Evolutionary conservation across 202 grass and related monocot species (phyloP).

Genomic region (Miscanthus sacchariflorus): DNA sequence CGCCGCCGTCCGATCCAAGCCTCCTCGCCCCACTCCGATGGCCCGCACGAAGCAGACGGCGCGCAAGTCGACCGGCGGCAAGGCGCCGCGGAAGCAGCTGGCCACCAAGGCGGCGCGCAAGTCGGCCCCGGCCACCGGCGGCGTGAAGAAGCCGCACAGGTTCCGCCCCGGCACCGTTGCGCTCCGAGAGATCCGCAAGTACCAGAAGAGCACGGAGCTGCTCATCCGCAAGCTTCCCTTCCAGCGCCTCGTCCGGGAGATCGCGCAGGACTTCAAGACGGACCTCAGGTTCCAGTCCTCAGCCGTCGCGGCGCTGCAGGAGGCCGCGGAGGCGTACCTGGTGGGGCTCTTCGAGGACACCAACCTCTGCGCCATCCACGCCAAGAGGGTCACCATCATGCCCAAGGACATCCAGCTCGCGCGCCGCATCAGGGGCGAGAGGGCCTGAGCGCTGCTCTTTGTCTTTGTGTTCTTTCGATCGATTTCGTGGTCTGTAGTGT

Average conservation of each 20-base stretch:
- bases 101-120: conserved; percentile 8
- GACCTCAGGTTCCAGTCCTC: conserved; percentile 82
- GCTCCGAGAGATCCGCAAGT: conserved; percentile 80
- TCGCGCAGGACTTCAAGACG: conserved; percentile 95
- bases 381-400: conserved; percentile 96
- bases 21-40: neutral
- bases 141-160: neutral
- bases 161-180: conserved; percentile 80
- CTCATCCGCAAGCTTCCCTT: conserved; percentile 91
- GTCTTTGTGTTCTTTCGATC: too few relatives aligned
- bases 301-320: conserved; percentile 68
- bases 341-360: conserved; percentile 89
- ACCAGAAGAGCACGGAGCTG: conserved; percentile 97
- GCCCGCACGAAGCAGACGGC: conserved; percentile 29
- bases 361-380: conserved; percentile 81
- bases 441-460: conserved; percentile 52
- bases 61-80: conserved; percentile 4
- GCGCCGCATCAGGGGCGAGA: conserved; percentile 75
- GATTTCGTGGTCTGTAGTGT: too few relatives aligned
- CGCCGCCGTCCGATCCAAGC: too few relatives aligned
- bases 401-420: conserved; percentile 86
- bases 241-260: conserved; percentile 83
- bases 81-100: conserved; percentile 12
- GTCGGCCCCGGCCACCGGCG: neutral
- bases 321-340: conserved; percentile 83